Evolutionary conservation across 305 asterid genomes (phyloP), one percentile per base, ranked within the genome.

Genomic region (Salvia sclarea): DNA sequence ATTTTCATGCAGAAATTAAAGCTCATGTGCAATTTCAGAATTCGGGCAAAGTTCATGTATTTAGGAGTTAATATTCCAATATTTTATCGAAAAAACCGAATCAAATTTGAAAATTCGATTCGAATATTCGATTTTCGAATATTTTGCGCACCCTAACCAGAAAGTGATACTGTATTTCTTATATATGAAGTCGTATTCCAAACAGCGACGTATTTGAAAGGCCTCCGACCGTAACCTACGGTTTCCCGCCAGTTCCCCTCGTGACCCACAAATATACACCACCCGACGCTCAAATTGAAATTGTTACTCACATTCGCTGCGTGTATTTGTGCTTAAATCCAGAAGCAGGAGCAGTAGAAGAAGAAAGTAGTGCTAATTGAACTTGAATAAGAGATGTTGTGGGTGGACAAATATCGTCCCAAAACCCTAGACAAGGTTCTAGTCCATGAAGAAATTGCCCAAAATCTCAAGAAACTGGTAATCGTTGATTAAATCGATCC

Each of bases 371-470:
- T 17, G 30, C 63, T 54, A 41, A 68, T 38, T 30, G 52, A 38
- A 50, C 25, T 38, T 38, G 68, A 45, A 50, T 31, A 58, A 44
- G 76, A 80, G 77, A 90, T 94, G 99, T 85, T 91, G 91, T 94
- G 99, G 99, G 93, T 94, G 44, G 96, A 94, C 80, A 88, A 88
- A 71, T 86, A 94, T 78, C 96, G 97, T 37, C 99, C 99, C 41
- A 94, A 91, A 84, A 70, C 96, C 88, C 92, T 89, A 62, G 99
- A 91, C 82, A 89, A 87, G 80, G 86, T 91, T 71, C 57, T 77
- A 53, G 87, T 94, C 28, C 99, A 94, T 70, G 79, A 87, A 70
- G 93, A 91, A 11, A 83, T 94, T 66, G 99, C 99, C 49, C 89
- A 82, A 71, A 87, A 91, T 85, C 96, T 94, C 79, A 82, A 85